Base-by-base conservation (phyloP, 345 rosid genomes). In the Adansonia digitata region DNA sequence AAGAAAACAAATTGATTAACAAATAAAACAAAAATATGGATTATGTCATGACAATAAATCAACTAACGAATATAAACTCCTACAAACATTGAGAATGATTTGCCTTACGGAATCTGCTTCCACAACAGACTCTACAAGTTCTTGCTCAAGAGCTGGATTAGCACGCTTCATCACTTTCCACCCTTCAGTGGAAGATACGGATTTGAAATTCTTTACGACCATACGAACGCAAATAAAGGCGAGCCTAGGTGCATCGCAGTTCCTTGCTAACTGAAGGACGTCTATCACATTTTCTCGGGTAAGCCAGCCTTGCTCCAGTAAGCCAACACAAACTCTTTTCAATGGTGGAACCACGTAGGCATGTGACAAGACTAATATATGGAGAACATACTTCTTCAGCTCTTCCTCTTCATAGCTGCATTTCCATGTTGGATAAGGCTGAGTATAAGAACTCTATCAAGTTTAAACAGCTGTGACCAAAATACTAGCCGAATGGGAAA, bases 381-480 rank as follows among this genome's bases (percentile, higher is more conserved):
- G 99, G 78, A 92, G 90, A 81, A 85, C 91, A 84, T 74, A 88
- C 79, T 84, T 85, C 80, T 84, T 79, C 91, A 92, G 82, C 6
- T 82, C 89, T 71, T 90, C 92, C 82, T 86, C 90, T 64, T 87
- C 92, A 67, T 85, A 91, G 85, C 98, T 94, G 94, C 84, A 85
- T 55, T 59, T 43, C 63, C 17, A 72, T 40, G 69, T 68, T 9
- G 61, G 76, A 48, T 39, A n/a, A 59, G 2, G 20, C 63, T 2
- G 35, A 17, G 65, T 60, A 7, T 34, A 52, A 42, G 53, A 39
- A 26, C 7, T 5, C 10, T 46, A 48, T 27, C 57, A 46, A 27
- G 56, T 68, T 14, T 68, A 45, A 45, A 68, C 71, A 66, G 35
- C 2, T 27, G 27, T 4, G 3, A 63, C 18, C 20, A 63, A 52